phyloP scores from a whole-genome alignment of 257 asterid genomes.

The Anisodus acutangulus region DNA sequence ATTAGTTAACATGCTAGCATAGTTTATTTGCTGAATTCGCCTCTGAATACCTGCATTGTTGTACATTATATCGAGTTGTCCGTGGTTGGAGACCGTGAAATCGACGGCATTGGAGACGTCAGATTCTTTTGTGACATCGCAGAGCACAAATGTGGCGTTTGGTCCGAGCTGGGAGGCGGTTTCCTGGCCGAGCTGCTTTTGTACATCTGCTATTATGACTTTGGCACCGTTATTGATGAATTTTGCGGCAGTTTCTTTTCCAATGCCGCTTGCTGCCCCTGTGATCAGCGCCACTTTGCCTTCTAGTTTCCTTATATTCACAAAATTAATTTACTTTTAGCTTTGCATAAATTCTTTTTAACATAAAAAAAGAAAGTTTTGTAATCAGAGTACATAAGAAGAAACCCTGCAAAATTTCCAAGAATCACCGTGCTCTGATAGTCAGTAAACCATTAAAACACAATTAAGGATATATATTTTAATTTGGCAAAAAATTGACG shows the following conservation, averaged over 20 bases:
- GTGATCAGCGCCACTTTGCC: slow-evolving; percentile 85
- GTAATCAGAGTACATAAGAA: not conserved
- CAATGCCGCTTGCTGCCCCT: slow-evolving; percentile 87
- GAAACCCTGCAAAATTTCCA: not conserved
- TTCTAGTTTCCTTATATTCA: slow-evolving; percentile 56
- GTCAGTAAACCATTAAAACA: too few relatives aligned
- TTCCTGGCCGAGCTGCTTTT: slow-evolving; percentile 50
- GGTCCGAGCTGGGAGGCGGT: slow-evolving; percentile 64
- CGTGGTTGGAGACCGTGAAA: slow-evolving; percentile 58
- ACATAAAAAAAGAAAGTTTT: not conserved
- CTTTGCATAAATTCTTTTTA: not conserved
- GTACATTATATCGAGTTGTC: slow-evolving; percentile 80
- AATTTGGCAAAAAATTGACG: too few relatives aligned
- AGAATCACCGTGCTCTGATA: not conserved
- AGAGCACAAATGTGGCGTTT: slow-evolving; percentile 60
- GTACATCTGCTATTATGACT: slow-evolving; percentile 73
- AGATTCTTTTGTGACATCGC: slow-evolving; percentile 73
- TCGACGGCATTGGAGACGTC: slow-evolving; percentile 70
- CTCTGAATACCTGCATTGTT: slow-evolving; percentile 70
- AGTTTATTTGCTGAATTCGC: not conserved
- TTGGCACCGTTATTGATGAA: slow-evolving; percentile 76
- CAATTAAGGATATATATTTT: too few relatives aligned
- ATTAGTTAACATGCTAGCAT: not conserved
- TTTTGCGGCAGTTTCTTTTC: slow-evolving; percentile 73
- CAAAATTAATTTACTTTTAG: not conserved